Conservation (phyloP, 2,329 filamentous ascomycete species). For the Knufia fluminis region DNA sequence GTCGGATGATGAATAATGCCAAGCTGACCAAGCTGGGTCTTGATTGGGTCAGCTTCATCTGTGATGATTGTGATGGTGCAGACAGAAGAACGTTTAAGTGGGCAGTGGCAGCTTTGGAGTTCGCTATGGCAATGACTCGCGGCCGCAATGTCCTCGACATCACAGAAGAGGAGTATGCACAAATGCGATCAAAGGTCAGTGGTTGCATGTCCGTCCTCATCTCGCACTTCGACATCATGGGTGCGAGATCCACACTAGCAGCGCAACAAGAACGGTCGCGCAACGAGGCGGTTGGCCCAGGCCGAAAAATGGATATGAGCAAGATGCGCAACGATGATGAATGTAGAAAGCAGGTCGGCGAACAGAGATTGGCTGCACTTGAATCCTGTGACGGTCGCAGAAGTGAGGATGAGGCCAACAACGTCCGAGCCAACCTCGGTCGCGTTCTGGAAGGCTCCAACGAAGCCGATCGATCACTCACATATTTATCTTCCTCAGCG, state of each 20-base stretch:
- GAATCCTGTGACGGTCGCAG: constrained; percentile 67
- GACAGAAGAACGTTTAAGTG: constrained; percentile 95
- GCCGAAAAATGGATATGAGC: constrained; percentile 65
- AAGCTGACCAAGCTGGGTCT: constrained; percentile 87
- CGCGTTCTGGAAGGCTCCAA: constrained; percentile 88
- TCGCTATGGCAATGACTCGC: constrained; percentile 93
- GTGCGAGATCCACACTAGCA: constrained; percentile 82
- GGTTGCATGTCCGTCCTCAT: constrained; percentile 97
- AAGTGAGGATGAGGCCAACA: constrained; percentile 63
- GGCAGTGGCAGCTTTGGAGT: constrained; percentile 91
- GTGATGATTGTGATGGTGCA: constrained; percentile 87
- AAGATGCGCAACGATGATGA: constrained; percentile 72
- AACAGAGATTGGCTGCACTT: constrained; percentile 65
- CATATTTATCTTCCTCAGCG: constrained; percentile 84
- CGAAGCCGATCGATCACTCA: constrained; percentile 89
- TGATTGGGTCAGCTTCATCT: constrained; percentile 97
- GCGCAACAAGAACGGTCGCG: constrained; percentile 89
- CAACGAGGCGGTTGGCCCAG: constrained; percentile 68
- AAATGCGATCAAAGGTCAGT: constrained; percentile 76
- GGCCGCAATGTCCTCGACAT: constrained; percentile 89
- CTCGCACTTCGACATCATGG: constrained; percentile 98
- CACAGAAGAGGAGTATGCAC: constrained; percentile 76
- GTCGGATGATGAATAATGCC: constrained; percentile 92
- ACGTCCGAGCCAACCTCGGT: constrained; percentile 70
- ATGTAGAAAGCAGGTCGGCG: constrained; percentile 62